Conservation (phyloP, 139 green algal genomes). For the Dunaliella primolecta region DNA sequence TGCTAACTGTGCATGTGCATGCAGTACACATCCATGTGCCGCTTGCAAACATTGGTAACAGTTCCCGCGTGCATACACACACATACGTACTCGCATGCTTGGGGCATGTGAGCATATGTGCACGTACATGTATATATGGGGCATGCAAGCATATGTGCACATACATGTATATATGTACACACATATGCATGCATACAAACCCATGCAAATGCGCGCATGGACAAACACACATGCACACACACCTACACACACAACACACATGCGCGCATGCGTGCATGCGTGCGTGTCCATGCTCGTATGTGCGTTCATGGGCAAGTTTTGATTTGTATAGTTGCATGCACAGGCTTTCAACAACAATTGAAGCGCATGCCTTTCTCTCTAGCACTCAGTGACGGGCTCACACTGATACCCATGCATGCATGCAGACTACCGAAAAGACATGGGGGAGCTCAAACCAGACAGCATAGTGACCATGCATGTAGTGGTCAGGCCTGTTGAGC, state of each 20-base stretch:
- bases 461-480: slow-evolving; percentile 53
- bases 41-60: not conserved
- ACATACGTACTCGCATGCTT: not conserved
- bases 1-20: too few species aligned
- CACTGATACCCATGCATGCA: too few species aligned
- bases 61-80: not conserved
- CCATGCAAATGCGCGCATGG: not conserved
- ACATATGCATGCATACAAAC: not conserved
- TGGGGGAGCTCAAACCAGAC: slow-evolving; percentile 51
- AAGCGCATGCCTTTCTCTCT: too few species aligned
- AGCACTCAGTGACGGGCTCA: too few species aligned
- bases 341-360: too few species aligned
- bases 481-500: slow-evolving; percentile 29
- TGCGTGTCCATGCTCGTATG: too few species aligned
- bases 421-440: slow-evolving; percentile 48
- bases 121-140: not conserved
- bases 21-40: not conserved
- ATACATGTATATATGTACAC: not conserved
- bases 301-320: too few species aligned
- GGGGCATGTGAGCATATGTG: too few species aligned
- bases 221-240: not conserved
- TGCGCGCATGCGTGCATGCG: not conserved
- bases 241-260: too few species aligned
- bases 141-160: not conserved
- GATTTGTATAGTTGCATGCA: too few species aligned